phyloP scores from a whole-genome alignment of 345 rosid genomes.

The Eucalyptus pauciflora region DNA sequence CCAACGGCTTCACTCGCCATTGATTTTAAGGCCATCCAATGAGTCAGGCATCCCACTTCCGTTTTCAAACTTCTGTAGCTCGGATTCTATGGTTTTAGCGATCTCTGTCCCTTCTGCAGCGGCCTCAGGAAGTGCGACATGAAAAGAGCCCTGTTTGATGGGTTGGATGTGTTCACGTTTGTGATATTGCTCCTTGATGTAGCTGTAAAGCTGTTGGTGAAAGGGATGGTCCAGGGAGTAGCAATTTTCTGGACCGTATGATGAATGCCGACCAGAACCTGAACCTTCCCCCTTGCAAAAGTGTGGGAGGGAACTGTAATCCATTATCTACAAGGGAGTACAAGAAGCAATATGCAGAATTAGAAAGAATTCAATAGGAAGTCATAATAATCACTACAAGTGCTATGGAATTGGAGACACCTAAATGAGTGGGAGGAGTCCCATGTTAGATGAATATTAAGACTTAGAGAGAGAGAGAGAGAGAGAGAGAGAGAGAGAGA shows the following conservation, averaged over 20 bases:
- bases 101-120: constrained; percentile 48
- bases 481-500: not conserved
- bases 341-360: not conserved
- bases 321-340: constrained; percentile 52
- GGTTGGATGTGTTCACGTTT: constrained; percentile 21
- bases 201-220: constrained; percentile 78
- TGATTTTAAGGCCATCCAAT: constrained; percentile 11
- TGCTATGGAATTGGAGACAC: not conserved
- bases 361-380: not conserved
- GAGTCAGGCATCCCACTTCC: constrained; percentile 20
- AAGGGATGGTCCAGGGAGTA: constrained; percentile 76
- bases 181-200: constrained; percentile 58
- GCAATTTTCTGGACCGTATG: constrained; percentile 21
- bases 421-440: not conserved
- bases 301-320: constrained; percentile 72
- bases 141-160: constrained; percentile 80
- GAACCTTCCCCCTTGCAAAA: constrained; percentile 83
- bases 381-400: not conserved
- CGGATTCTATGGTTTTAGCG: constrained; percentile 61
- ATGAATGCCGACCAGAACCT: constrained; percentile 56
- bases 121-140: constrained; percentile 71
- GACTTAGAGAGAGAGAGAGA: not conserved
- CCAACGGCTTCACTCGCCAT: not conserved
- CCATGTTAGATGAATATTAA: not conserved
- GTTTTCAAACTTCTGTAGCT: constrained; percentile 57